Evolutionary conservation across 345 rosid genomes (phyloP).

Genomic region (Citrus sinensis): DNA sequence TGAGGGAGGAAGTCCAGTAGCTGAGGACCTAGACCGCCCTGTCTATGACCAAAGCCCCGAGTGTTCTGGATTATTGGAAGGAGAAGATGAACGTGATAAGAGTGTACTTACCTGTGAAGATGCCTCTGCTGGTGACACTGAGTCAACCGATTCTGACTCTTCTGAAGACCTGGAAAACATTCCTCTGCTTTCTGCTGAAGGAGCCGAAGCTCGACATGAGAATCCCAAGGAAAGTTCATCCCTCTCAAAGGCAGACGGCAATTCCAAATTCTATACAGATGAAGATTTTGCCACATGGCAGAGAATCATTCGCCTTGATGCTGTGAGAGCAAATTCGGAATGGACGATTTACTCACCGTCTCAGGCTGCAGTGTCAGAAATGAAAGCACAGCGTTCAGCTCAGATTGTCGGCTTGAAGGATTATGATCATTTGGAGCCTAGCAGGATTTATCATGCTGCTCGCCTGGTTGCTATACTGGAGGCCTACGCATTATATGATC

Average conservation of each 20-base stretch:
- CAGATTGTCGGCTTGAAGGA: constrained; percentile 66
- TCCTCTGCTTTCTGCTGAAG: constrained; percentile 37
- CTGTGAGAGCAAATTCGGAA: constrained; percentile 79
- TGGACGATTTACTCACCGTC: constrained; percentile 69
- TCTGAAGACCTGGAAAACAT: constrained; percentile 51
- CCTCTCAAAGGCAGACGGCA: constrained; percentile 27
- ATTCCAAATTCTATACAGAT: constrained; percentile 33
- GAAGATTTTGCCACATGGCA: constrained; percentile 88
- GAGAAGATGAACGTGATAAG: constrained; percentile 30
- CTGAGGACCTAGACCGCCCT: constrained; percentile 29
- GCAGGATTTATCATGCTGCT: constrained; percentile 77
- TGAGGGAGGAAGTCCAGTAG: constrained; percentile 19
- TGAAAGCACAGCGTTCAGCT: constrained; percentile 54
- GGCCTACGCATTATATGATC: constrained; percentile 86
- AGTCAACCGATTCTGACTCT: constrained; percentile 51
- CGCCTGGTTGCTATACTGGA: constrained; percentile 84
- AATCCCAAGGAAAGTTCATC: constrained; percentile 29
- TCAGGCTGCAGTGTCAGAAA: constrained; percentile 61
- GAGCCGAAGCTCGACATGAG: constrained; percentile 24
- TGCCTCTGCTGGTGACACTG: constrained; percentile 44
- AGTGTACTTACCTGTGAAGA: constrained; percentile 48
- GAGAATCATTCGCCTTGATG: constrained; percentile 89
- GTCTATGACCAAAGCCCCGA: constrained; percentile 9
- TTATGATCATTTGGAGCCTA: constrained; percentile 77
- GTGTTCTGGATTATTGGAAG: constrained; percentile 31